Evolutionary conservation across 176 grass and related monocot genomes (phyloP).

Genomic region (Triticum turgidum): DNA sequence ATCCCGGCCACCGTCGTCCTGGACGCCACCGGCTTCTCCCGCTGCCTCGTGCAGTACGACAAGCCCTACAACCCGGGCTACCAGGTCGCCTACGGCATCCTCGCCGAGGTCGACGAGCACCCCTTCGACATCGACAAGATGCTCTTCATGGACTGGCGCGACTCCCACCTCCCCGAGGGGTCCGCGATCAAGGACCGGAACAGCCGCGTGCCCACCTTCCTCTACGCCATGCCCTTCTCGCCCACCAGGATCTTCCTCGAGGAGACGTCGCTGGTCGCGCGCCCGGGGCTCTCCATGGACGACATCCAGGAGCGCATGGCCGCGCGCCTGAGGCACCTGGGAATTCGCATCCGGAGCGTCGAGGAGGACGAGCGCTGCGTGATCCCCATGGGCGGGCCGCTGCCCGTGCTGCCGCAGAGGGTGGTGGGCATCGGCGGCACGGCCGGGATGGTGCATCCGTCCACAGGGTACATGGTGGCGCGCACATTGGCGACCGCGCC

Average conservation of each 20-base stretch:
- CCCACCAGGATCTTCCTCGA: conserved; percentile 86
- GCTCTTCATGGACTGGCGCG: conserved; percentile 99
- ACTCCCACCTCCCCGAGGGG: conserved; percentile 64
- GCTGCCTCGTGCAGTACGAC: conserved; percentile 86
- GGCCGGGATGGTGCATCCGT: conserved; percentile 95
- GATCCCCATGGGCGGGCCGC: conserved; percentile 90
- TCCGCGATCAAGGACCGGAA: conserved; percentile 61
- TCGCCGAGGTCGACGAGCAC: conserved; percentile 90
- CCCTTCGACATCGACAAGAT: conserved; percentile 98
- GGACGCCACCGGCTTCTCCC: conserved; percentile 91
- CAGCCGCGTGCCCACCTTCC: conserved; percentile 75
- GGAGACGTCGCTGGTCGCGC: conserved; percentile 89
- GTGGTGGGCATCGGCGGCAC: conserved; percentile 95
- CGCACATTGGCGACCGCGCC: conserved; percentile 85
- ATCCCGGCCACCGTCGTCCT: conserved; percentile 74
- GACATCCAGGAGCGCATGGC: conserved; percentile 98
- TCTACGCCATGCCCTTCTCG: conserved; percentile 98
- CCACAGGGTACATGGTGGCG: conserved; percentile 97
- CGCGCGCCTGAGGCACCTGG: conserved; percentile 69
- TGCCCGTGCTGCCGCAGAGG: conserved; percentile 86
- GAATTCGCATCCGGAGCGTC: conserved; percentile 73
- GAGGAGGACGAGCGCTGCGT: conserved; percentile 95
- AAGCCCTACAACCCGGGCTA: conserved; percentile 90
- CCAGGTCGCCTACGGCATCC: conserved; percentile 93
- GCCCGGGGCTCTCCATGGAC: conserved; percentile 82